Conservation (phyloP, 2,329 filamentous ascomycete species). For the Penicillium frequentans region DNA sequence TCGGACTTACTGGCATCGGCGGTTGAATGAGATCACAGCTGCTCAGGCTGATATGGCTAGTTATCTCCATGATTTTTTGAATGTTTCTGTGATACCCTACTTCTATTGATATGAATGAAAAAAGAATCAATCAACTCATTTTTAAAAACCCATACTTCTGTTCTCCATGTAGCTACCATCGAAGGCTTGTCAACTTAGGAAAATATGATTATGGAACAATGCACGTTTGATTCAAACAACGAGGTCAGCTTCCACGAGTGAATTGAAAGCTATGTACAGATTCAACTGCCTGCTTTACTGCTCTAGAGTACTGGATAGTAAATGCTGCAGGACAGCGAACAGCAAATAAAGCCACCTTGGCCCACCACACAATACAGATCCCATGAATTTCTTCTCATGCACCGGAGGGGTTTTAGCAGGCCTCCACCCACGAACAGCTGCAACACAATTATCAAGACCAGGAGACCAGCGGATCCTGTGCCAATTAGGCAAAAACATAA, state of each 20-base stretch:
- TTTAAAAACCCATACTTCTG: background rate
- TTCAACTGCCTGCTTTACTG: conserved; percentile 7
- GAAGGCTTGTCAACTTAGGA: background rate
- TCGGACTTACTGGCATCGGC: background rate
- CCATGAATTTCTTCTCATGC: background rate
- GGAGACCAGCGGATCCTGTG: background rate
- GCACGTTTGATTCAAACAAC: background rate
- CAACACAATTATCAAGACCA: conserved; percentile 10
- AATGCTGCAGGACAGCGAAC: background rate
- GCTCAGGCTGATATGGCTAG: background rate
- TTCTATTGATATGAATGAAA: background rate
- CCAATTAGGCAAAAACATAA: conserved; percentile 5
- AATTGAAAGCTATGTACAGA: conserved; percentile 25
- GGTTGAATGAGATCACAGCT: background rate
- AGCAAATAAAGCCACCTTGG: background rate
- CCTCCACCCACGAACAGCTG: conserved; percentile 2
- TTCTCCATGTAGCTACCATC: background rate
- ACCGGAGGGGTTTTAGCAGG: background rate
- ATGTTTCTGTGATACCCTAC: conserved; percentile 1
- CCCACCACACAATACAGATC: background rate
- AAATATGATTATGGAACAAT: background rate
- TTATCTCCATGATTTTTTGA: background rate
- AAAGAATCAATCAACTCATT: background rate
- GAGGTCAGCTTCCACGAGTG: conserved; percentile 15
- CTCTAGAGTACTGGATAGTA: background rate